Conservation (phyloP, 2,329 filamentous ascomycete species). For the Cladorrhinum sp. region DNA sequence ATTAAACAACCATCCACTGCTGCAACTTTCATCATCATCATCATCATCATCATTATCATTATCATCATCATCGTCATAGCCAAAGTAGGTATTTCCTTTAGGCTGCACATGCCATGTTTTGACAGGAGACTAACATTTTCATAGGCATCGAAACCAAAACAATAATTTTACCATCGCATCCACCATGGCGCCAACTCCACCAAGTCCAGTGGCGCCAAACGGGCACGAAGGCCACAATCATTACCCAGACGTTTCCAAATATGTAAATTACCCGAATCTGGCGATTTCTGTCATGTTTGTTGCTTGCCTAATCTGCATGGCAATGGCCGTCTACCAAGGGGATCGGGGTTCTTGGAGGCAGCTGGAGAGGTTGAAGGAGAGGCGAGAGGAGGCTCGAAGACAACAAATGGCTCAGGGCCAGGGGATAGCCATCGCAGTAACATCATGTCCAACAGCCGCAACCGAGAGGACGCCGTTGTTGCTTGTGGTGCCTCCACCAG, state of each 20-base stretch:
- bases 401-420: neutral
- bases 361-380: neutral
- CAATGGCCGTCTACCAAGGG: neutral
- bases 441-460: neutral
- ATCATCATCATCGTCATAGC: neutral
- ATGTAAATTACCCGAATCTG: neutral
- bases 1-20: too few relatives aligned
- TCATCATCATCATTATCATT: neutral
- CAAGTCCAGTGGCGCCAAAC: neutral
- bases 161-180: too few relatives aligned
- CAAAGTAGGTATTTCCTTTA: neutral
- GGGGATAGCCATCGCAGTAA: neutral
- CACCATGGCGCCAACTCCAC: neutral
- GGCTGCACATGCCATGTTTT: neutral
- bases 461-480: neutral
- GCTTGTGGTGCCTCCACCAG: neutral
- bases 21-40: too few relatives aligned
- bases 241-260: neutral
- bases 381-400: neutral
- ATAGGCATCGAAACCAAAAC: neutral
- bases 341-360: neutral
- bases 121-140: neutral
- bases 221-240: neutral
- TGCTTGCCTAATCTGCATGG: neutral
- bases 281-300: neutral